Base-by-base conservation (phyloP, 305 asterid species). In the Fraxinus sp. region DNA sequence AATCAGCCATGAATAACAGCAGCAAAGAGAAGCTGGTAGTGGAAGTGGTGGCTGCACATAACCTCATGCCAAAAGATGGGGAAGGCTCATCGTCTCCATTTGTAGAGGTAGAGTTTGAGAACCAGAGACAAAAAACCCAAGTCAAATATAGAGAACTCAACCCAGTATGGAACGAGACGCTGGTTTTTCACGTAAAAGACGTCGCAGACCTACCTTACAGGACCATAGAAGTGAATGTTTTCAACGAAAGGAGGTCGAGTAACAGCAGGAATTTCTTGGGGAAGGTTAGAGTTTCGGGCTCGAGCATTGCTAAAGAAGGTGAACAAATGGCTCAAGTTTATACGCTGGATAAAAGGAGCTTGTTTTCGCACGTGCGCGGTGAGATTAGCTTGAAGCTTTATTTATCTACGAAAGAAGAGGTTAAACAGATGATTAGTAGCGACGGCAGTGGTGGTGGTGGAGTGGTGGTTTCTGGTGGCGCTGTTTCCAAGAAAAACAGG, bases 61-160 rank as follows among this genome's bases (percentile, higher is more conserved):
- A 86, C 79, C 86, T 89, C 4, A 86, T 86, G 86, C 92, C 92
- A 26, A 87, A 86, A 89, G 92, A 89, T 35, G 91, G 91, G 39
- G 84, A 68, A 66, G 92, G 92, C 59, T 87, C 91, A 59, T 81
- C 91, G 18, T 84, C 83, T 37, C 89, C 92, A 66, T 89, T 79
- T 75, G 91, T 89, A 37, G 89, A 87, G 70, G 89, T 87, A 7
- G 89, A 89, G 76, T 89, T 87, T 82, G 87, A 89, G 3, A 85
- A 89, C 70, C 91, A 89, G 85, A 77, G 76, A 28, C 86, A 87
- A 80, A 87, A 84, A 59, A 87, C 86, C 86, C 37, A 80, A 81
- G 84, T 89, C 86, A 18, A 85, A 80, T 57, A 55, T 52, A 78
- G 52, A 78, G 88, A 87, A 70, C 91, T 89, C 85, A 86, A 89